phyloP scores from a whole-genome alignment of 306 rosid genomes.

The Ochetophila trinervis region DNA sequence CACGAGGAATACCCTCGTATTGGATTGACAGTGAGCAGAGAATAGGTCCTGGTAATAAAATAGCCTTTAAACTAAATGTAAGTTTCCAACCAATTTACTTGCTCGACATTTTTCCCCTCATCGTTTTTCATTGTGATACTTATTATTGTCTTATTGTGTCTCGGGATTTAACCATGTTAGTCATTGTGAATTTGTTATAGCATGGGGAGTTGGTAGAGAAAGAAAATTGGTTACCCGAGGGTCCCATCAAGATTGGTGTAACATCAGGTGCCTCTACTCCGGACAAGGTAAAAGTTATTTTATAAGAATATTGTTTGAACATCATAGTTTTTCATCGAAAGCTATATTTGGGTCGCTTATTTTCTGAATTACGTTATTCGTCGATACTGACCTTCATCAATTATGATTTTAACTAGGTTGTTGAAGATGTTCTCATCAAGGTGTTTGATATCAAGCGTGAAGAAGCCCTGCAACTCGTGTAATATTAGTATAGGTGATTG shows the following conservation, averaged over 20 bases:
- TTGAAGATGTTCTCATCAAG: conserved; percentile 80
- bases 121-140: no score
- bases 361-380: not conserved
- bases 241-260: conserved; percentile 82
- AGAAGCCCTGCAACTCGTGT: conserved; percentile 61
- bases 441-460: conserved; percentile 78
- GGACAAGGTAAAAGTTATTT: conserved; percentile 71
- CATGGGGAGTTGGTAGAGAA: conserved; percentile 95
- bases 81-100: conserved; percentile 16
- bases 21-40: conserved; percentile 93
- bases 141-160: no score
- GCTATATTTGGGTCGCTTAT: not conserved
- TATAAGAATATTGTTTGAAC: not conserved
- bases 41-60: conserved; percentile 94
- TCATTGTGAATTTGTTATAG: conserved; percentile 27
- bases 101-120: no score
- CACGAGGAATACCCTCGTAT: conserved; percentile 86
- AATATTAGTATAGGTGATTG: conserved; percentile 15
- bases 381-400: not conserved
- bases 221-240: conserved; percentile 81
- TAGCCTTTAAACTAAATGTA: conserved; percentile 75
- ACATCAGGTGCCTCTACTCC: conserved; percentile 99
- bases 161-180: no score
- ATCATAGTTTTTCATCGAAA: not conserved
- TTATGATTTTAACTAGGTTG: conserved; percentile 48